Evolutionary conservation across 176 grass and related monocot genomes (phyloP).

Genomic region (Triticum aestivum): DNA sequence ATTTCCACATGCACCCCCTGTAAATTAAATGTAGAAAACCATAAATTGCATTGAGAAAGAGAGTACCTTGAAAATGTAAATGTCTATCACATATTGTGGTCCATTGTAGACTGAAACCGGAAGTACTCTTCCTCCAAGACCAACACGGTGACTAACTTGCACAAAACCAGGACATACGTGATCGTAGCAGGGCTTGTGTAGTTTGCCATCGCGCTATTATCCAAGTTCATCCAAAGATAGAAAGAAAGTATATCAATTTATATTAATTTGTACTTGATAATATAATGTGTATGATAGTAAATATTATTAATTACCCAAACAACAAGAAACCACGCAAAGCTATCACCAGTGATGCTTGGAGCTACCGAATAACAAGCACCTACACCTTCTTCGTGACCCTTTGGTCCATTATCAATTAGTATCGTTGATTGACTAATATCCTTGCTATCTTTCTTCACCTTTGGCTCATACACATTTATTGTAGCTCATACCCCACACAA

Average conservation of each 20-base stretch:
- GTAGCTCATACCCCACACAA: background rate
- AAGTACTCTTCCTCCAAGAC: background rate
- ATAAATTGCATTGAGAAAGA: background rate
- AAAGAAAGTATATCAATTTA: background rate
- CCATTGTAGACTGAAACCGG: constrained; percentile 24
- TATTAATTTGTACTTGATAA: background rate
- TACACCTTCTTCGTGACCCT: background rate
- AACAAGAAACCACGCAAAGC: constrained; percentile 17
- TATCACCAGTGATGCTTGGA: background rate
- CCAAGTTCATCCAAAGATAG: background rate
- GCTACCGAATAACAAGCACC: background rate
- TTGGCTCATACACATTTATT: background rate
- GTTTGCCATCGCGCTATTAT: background rate
- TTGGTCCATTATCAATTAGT: background rate
- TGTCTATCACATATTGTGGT: background rate
- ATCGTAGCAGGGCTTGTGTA: background rate
- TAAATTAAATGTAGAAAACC: background rate
- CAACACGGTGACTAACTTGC: constrained; percentile 18
- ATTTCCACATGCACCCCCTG: background rate
- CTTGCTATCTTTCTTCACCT: background rate
- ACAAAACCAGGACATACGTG: constrained; percentile 33
- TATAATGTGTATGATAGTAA: background rate
- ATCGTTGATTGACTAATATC: background rate
- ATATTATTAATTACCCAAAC: constrained; percentile 5
- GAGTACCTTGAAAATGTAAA: constrained; percentile 26